Conservation (phyloP, 2,329 filamentous ascomycete genomes). For the Paramyrothecium roridum region DNA sequence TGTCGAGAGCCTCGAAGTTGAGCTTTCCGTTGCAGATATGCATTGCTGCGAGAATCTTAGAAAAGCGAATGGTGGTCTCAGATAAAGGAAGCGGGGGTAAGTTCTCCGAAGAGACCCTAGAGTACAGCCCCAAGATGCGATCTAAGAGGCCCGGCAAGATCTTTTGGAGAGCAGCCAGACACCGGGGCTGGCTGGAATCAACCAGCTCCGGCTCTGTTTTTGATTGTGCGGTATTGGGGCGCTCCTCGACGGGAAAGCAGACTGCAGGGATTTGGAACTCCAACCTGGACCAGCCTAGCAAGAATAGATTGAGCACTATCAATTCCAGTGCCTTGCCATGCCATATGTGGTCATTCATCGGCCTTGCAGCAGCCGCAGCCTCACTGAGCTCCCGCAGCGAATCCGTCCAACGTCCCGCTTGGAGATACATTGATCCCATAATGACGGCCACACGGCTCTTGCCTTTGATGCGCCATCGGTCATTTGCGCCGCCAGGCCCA, state of each 20-base stretch:
- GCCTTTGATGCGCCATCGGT: slow-evolving; percentile 76
- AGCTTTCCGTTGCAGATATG: slow-evolving; percentile 64
- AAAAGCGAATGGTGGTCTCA: slow-evolving; percentile 71
- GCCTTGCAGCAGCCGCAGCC: slow-evolving; percentile 72
- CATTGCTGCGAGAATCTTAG: slow-evolving; percentile 65
- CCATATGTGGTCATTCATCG: slow-evolving; percentile 91
- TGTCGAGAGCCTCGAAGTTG: slow-evolving; percentile 55
- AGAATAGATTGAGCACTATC: slow-evolving; percentile 75
- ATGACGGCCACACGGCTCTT: slow-evolving; percentile 77
- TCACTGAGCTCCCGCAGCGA: slow-evolving; percentile 81
- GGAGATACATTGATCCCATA: slow-evolving; percentile 80
- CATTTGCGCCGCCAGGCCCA: slow-evolving; percentile 66
- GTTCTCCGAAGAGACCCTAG: slow-evolving; percentile 65
- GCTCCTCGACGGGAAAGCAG: slow-evolving; percentile 49
- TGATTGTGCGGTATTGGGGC: slow-evolving; percentile 27
- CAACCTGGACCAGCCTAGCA: slow-evolving; percentile 79
- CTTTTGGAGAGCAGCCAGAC: slow-evolving; percentile 51
- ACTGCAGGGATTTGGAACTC: slow-evolving; percentile 74
- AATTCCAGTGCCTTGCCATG: slow-evolving; percentile 93
- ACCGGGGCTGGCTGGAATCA: slow-evolving; percentile 45
- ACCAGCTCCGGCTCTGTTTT: slow-evolving; percentile 23
- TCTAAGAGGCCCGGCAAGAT: slow-evolving; percentile 72
- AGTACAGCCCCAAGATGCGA: slow-evolving; percentile 71
- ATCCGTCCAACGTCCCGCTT: slow-evolving; percentile 86
- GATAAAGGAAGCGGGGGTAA: slow-evolving; percentile 69